Evolutionary conservation across 2,329 filamentous ascomycete species (phyloP).

Genomic region (Colletotrichum gloeosporioides): DNA sequence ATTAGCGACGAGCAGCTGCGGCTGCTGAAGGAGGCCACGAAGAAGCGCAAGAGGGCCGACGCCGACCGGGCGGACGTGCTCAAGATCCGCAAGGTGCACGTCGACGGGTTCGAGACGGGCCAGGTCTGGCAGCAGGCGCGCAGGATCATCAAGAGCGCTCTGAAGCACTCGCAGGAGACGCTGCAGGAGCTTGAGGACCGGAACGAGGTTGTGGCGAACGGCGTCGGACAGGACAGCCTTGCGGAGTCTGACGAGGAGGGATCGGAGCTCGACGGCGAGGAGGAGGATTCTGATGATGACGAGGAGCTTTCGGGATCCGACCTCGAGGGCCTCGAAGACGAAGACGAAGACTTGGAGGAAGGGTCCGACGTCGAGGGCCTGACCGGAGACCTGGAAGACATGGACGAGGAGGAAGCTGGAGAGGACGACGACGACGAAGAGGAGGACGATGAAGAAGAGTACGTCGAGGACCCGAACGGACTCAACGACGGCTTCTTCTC

Average conservation of each 20-base stretch:
- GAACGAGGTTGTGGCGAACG: conserved; percentile 42
- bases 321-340: conserved; percentile 25
- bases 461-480: conserved; percentile 77
- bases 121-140: conserved; percentile 96
- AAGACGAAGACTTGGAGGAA: conserved; percentile 29
- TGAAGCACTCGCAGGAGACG: conserved; percentile 52
- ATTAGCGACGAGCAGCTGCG: conserved; percentile 76
- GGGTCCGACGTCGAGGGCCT: conserved; percentile 35
- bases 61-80: conserved; percentile 59
- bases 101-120: conserved; percentile 84
- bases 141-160: conserved; percentile 71
- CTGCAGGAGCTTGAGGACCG: conserved; percentile 56
- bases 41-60: conserved; percentile 75
- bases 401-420: conserved; percentile 38
- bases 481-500: conserved; percentile 98
- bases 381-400: conserved; percentile 21
- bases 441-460: conserved; percentile 45
- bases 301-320: conserved; percentile 24
- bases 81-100: conserved; percentile 82
- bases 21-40: conserved; percentile 70
- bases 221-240: conserved; percentile 38
- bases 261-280: conserved; percentile 26
- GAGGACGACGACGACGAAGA: conserved; percentile 43
- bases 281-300: conserved; percentile 36
- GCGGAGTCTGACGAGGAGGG: conserved; percentile 42